Base-by-base conservation (phyloP, 2,329 filamentous ascomycete genomes). In the Cladosporium sp. region DNA sequence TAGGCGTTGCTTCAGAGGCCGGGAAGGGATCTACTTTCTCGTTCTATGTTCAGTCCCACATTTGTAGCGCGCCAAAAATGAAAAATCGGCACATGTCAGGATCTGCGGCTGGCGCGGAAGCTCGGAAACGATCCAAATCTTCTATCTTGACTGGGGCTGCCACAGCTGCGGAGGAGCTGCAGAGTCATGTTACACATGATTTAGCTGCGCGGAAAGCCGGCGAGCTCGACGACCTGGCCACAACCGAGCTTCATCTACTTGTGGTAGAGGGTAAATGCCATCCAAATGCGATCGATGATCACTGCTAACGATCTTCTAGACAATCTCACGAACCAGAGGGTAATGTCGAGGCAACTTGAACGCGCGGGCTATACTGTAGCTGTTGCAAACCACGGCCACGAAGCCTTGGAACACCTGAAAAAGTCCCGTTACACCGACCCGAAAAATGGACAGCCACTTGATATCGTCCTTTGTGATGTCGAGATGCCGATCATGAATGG, bases 401-500 rank as follows among this genome's bases (percentile, higher is more conserved):
- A 76, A 58, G 70, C 70, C 0, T 62, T 76, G 0, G 67, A 71
- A 5, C 20, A 39, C 4, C 7, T 55, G 12, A 13, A 32, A 6
- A 55, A 47, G n/a, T 25, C 36, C 8, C 28, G 50, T 37, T 19
- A 32, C 15, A 40, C 40, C 15, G 28, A 45, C 28, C 40, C 40
- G 8, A 25, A 2, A 6, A 19, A 25, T 3, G 52, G 52, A 8
- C 62, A 58, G 17, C 63, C 60, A 0, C 54, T 65, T 3, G 51
- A 56, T 10, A 40, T 90, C 40, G 85, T 91, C 12, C 71, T 91
- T 3, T 90, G 91, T 87, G 88, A 91, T 66, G 77, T 91, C 35
- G 88, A 91, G 67, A 91, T 91, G 88, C 89, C 89, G 0, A 79
- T 90, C 44, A 91, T 91, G 89, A 86, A 91, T 65, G 89, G 89